Evolutionary conservation across 352 stramenopile genomes (phyloP), one percentile per base, ranked within the genome.

Genomic region (Phytophthora brassicae): DNA sequence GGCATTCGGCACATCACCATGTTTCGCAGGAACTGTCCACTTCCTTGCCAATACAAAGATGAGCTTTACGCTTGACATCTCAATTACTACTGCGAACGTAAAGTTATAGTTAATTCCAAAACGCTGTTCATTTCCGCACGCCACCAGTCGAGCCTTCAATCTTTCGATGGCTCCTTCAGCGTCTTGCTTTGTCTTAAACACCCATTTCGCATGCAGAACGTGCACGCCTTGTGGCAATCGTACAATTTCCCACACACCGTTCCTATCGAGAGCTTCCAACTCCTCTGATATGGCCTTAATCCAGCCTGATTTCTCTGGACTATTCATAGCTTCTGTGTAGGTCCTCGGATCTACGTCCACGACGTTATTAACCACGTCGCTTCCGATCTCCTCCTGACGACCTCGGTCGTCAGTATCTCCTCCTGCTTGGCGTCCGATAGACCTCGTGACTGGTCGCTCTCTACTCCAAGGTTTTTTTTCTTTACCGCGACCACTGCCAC

Each of bases 1-100:
- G 4, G 66, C 72, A 20, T 73, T 70, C 3, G 68, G 60, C 0
- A 74, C 36, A 6, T 75, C 72, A 4, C 67, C 59, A 22, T 76
- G 68, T 6, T 45, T 56, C 0, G 64, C 61, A 2, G 48, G 65
- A 0, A 75, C 66, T 0, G 35, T 0, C 57, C 43, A 75, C 6
- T 63, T 31, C 4, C 26, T 4, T 8, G 8, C 26, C 26, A 31
- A 8, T 31, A 8, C 4, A 8, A 31, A 31, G 4, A 77, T 60
- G 6, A 68, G 4, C 49, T 74, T 68, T 0, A 58, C 47, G 20
- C 13, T 42, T 2, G 35, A 9, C 26, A 31, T 31, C 4, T 31
- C 26, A 8, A 31, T 31, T 4, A 31, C 26, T 4, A 12, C 31
- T 6, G 31, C 31, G 31, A 38, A 38, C 2, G 31, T 38, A 12